Conservation (phyloP, 73 alveolate species). For the Paramecium primaurelia region DNA sequence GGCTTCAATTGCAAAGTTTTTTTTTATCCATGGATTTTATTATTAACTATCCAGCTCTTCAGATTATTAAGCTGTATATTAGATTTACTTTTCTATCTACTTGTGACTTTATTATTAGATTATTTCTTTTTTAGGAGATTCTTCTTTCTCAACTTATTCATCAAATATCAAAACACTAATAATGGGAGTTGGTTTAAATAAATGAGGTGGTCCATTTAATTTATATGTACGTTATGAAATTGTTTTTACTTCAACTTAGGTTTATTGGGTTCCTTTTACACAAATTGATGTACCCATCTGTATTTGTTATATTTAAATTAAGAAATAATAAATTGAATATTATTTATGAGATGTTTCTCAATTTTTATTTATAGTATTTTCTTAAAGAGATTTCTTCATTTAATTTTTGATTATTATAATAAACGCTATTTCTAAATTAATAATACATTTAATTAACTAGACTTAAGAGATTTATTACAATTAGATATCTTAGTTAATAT, state of each 20-base stretch:
- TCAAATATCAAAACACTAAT: not conserved
- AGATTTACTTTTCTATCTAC: not conserved
- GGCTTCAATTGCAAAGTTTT: not conserved
- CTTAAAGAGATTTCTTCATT: not conserved
- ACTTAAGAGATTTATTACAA: too few species aligned
- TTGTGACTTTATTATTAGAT: not conserved
- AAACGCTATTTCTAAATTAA: not conserved
- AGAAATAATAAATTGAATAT: not conserved
- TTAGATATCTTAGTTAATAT: too few species aligned
- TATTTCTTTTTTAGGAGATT: not conserved
- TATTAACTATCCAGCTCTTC: not conserved
- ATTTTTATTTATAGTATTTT: not conserved
- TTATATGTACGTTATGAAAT: not conserved
- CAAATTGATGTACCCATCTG: not conserved
- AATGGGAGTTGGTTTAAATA: slow-evolving; percentile 8
- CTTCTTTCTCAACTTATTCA: not conserved
- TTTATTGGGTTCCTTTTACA: not conserved
- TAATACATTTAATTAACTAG: not conserved
- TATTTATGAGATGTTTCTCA: not conserved
- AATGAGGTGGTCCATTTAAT: not conserved
- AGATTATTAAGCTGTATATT: not conserved
- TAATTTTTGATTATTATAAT: not conserved
- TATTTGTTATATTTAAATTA: not conserved
- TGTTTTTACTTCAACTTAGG: not conserved
- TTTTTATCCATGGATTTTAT: not conserved